A percentile compares a stretch with the other conserved stretches of the same genome.
phyloP scores from a whole-genome alignment of 2,329 filamentous ascomycete genomes.

The Cercospora zeae-maydis region DNA sequence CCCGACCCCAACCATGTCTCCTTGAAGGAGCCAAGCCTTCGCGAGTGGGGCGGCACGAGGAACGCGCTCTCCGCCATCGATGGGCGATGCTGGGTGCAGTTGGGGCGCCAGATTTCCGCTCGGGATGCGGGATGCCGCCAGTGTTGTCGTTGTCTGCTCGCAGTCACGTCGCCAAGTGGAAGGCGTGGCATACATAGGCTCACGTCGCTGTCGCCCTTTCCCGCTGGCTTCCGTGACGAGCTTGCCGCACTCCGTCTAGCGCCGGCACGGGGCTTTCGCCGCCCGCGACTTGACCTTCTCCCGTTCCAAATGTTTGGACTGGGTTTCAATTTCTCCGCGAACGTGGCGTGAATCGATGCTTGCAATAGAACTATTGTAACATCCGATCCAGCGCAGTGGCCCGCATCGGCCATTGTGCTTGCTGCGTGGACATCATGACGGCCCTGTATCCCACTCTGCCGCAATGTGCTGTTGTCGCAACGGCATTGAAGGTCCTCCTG shows the following conservation, averaged over 20 bases:
- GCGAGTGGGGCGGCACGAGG: background rate
- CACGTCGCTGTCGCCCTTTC: background rate
- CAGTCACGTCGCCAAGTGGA: background rate
- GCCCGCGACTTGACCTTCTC: background rate
- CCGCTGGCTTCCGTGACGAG: background rate
- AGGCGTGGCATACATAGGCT: background rate
- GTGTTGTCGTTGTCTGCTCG: background rate
- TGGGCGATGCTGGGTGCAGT: background rate
- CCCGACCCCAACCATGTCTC: background rate
- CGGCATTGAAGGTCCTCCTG: conserved; percentile 84
- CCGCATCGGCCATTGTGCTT: conserved; percentile 7
- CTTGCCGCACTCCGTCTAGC: background rate
- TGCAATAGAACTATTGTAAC: too few relatives aligned
- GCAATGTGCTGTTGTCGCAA: conserved; percentile 81
- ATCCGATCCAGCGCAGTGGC: conserved; percentile 12
- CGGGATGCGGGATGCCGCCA: background rate
- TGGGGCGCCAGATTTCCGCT: background rate
- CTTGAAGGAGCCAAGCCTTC: background rate
- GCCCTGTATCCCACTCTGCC: conserved; percentile 81
- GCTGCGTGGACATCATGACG: conserved; percentile 55
- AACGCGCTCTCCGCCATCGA: background rate
- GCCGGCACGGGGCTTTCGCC: background rate
- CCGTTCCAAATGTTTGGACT: background rate
- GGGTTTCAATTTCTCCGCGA: background rate
- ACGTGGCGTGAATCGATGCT: conserved; percentile 4